These are phyloP conservation scores for Heritiera littoralis DNA, from an alignment of 345 rosid genomes.

Conservation along the genomic window DNA sequence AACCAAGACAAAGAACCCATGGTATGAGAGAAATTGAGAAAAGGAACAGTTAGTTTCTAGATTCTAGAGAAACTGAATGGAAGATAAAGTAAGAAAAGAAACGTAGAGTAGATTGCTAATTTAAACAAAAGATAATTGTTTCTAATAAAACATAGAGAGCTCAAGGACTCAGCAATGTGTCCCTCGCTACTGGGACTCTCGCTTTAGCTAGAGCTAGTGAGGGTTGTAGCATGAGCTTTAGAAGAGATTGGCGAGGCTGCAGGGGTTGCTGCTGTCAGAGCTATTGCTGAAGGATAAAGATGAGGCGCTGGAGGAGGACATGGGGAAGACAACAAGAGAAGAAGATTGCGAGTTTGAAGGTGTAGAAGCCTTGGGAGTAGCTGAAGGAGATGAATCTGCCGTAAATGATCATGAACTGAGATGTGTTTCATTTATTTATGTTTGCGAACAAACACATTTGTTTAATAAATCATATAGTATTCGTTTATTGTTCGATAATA, in stretches of 20 bases:
- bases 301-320: constrained; percentile 14
- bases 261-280: neutral
- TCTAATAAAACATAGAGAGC: no score
- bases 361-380: constrained; percentile 25
- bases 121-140: no score
- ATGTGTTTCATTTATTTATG: no score
- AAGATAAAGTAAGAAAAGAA: no score
- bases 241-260: constrained; percentile 17
- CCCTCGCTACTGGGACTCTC: neutral
- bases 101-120: no score
- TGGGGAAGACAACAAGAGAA: constrained; percentile 28
- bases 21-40: no score
- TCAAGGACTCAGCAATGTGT: neutral
- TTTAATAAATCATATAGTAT: no score
- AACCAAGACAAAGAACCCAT: no score
- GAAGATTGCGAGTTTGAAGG: constrained; percentile 31
- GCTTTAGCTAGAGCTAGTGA: neutral
- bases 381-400: constrained; percentile 27
- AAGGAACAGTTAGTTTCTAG: no score
- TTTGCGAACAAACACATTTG: no score
- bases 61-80: no score
- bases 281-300: neutral
- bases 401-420: constrained; percentile 21
- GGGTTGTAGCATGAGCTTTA: constrained; percentile 21
- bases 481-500: no score